Base-by-base conservation (phyloP, 78 protist species). In the Protostelium mycophagum region DNA sequence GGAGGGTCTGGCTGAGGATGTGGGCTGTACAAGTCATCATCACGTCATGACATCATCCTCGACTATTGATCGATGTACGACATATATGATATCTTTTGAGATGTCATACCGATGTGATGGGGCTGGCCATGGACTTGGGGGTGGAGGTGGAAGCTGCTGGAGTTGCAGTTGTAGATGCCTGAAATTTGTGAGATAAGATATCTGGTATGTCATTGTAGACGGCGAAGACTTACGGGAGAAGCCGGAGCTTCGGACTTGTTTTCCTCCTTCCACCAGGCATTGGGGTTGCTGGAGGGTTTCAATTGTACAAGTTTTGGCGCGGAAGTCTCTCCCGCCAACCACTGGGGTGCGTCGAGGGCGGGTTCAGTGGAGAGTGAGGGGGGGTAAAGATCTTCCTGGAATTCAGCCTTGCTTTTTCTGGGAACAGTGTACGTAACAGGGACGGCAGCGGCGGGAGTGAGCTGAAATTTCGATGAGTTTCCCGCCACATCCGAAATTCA, bases 311-410 rank as follows among this genome's bases (percentile, higher is more conserved):
- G 88, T 29, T 23, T 9, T 35, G 88, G 88, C 63, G 88, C 25
- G n/a, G 16, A 23, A 39, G 28, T 86, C 38, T 90, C 91, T 36
- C 96, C 96, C 1, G 28, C 38, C 36, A 90, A 63, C 93, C 93
- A 93, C 63, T 93, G 85, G 10, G 9, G n/a, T 87, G 38, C 89
- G 36, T 83, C 31, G 9, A 73, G 83, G 1, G 96, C 85, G 86
- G 91, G 93, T 38, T 38, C 85, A 0, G 28, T 9, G 16, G 94
- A 87, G 0, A 86, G 28, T 0, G 96, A 63, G 16, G 31, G 35
- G 28, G 96, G 96, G 91, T 86, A 93, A 34, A 93, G 73, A 35
- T 93, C 96, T 38, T 63, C 91, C 1, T 87, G 89, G 85, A 91
- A 93, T 0, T 38, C 29, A 0, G 88, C 37, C 85, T 86, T 88